These are phyloP conservation scores for Purpureocillium lavendulum DNA, from an alignment of 2,329 filamentous ascomycete species.

Conservation along the genomic window DNA sequence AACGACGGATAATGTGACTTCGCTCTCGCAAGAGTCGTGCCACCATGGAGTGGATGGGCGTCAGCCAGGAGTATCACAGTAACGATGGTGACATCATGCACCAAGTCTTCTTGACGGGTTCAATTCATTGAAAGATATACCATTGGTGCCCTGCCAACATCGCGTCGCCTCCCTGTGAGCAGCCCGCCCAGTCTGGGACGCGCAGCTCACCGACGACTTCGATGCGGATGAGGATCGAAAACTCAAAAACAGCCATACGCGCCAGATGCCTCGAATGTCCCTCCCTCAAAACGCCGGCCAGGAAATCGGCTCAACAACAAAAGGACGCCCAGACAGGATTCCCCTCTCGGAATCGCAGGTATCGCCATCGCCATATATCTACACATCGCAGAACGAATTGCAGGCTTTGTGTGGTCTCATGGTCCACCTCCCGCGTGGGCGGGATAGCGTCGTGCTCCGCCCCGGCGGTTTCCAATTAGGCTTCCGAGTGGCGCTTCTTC, in stretches of 20 bases:
- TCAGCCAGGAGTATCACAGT: too few species aligned
- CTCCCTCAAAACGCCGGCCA: conserved; percentile 23
- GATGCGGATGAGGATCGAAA: background rate
- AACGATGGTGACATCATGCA: too few species aligned
- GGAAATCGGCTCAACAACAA: conserved; percentile 13
- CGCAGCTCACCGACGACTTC: conserved; percentile 4
- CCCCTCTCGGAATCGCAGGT: conserved; percentile 17
- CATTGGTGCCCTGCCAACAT: too few species aligned
- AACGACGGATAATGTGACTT: too few species aligned
- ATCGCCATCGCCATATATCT: conserved; percentile 18
- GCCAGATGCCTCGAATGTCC: conserved; percentile 20
- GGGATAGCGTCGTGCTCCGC: background rate
- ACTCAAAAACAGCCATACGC: conserved; percentile 18
- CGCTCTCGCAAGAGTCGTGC: too few species aligned
- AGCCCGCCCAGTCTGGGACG: background rate
- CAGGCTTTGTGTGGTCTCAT: conserved; percentile 3
- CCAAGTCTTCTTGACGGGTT: too few species aligned
- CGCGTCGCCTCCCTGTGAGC: too few species aligned
- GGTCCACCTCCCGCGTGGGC: background rate
- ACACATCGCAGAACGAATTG: conserved; percentile 10
- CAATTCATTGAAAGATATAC: too few species aligned
- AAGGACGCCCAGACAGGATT: conserved; percentile 11
- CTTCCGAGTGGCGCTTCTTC: conserved; percentile 32
- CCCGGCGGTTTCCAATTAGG: conserved; percentile 5
- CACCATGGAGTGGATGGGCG: too few species aligned